Conservation (phyloP, 495 filamentous ascomycete genomes). For the Lasiosphaeria hispida region DNA sequence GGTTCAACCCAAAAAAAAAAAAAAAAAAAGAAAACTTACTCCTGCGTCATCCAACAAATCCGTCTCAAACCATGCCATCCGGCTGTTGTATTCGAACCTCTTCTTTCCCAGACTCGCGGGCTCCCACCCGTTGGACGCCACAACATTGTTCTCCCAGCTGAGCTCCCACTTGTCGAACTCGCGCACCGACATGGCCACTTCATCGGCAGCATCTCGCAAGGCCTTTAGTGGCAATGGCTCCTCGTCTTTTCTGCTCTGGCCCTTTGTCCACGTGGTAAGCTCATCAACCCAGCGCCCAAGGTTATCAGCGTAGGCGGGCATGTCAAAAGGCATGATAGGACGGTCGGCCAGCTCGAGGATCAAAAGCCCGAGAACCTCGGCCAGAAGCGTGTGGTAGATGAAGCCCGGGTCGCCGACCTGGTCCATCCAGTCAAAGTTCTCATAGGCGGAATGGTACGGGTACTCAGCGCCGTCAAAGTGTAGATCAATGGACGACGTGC, state of each 20-base stretch:
- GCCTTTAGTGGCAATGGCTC: slow-evolving; percentile 52
- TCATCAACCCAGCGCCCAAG: slow-evolving; percentile 61
- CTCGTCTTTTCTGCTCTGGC: slow-evolving; percentile 24
- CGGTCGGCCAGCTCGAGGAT: slow-evolving; percentile 80
- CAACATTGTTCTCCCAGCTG: slow-evolving; percentile 64
- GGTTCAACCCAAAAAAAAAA: not conserved
- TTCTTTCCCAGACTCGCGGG: slow-evolving; percentile 59
- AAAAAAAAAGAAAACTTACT: slow-evolving; percentile 47
- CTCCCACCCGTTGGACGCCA: slow-evolving; percentile 68
- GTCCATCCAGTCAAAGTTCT: slow-evolving; percentile 85
- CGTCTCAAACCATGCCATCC: slow-evolving; percentile 78
- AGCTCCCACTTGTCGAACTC: slow-evolving; percentile 72
- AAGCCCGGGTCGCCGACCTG: slow-evolving; percentile 77
- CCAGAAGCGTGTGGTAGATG: slow-evolving; percentile 73
- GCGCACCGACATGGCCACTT: slow-evolving; percentile 57
- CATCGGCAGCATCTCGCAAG: slow-evolving; percentile 58
- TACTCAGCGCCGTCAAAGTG: slow-evolving; percentile 66
- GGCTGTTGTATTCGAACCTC: slow-evolving; percentile 64
- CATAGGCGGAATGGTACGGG: slow-evolving; percentile 83
- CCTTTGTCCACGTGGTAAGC: slow-evolving; percentile 61
- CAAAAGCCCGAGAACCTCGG: slow-evolving; percentile 77
- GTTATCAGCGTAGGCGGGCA: slow-evolving; percentile 58
- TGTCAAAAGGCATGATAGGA: slow-evolving; percentile 78
- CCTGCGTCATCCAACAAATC: slow-evolving; percentile 78
- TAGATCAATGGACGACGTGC: slow-evolving; percentile 84